Percentiles rank a stretch among this genome's conserved stretches.
phyloP scores from a whole-genome alignment of 176 grass and related monocot genomes.

The Musa acuminata region DNA sequence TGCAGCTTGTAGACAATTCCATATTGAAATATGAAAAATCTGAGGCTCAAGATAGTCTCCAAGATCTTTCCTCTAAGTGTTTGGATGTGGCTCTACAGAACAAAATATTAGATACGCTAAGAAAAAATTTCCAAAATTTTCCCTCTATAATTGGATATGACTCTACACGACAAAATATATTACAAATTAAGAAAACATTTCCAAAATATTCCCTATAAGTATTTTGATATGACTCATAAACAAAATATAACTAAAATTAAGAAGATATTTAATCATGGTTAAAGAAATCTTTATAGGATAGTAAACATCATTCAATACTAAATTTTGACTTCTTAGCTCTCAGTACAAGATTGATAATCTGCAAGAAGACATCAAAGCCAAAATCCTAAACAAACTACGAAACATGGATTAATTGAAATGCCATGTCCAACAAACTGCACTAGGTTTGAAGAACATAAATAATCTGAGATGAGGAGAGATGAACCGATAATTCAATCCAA shows the following conservation, averaged over 20 bases:
- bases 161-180: conserved; percentile 30
- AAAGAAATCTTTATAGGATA: background rate
- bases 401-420: too few species aligned
- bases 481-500: too few species aligned
- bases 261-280: background rate
- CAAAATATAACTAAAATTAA: background rate
- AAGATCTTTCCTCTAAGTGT: conserved; percentile 73
- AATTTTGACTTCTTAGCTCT: background rate
- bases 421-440: too few species aligned
- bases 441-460: too few species aligned
- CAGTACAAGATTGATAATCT: background rate
- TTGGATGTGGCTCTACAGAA: conserved; percentile 60
- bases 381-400: background rate
- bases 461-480: too few species aligned
- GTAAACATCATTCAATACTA: background rate
- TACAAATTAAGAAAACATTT: background rate
- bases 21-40: conserved; percentile 90
- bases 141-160: conserved; percentile 47
- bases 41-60: conserved; percentile 76
- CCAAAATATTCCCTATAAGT: background rate
- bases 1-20: conserved; percentile 93
- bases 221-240: background rate
- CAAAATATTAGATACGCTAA: background rate
- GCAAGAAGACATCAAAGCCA: background rate
- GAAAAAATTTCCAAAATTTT: background rate